A percentile compares a stretch with the other conserved stretches of the same genome.
These are phyloP conservation scores for Phytophthora meadii DNA, from an alignment of 352 stramenopile genomes.

Conservation along the genomic window DNA sequence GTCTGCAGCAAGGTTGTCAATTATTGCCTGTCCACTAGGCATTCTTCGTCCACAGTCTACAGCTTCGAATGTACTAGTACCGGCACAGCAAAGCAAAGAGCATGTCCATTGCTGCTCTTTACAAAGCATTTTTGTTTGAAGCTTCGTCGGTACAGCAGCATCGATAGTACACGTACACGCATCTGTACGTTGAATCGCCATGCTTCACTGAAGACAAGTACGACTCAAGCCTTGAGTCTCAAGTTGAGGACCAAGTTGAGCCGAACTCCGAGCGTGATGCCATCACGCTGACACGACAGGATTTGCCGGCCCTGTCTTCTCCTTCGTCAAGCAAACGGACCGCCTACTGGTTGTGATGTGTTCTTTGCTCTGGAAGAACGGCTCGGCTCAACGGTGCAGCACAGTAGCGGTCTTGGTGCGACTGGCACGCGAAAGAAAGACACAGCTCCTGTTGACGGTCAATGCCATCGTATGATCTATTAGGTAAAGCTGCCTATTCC, in stretches of 20 bases:
- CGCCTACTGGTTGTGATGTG: not conserved
- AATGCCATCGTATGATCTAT: not conserved
- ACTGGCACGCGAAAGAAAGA: not conserved
- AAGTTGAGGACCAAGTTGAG: too few relatives aligned
- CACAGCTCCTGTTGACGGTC: not conserved
- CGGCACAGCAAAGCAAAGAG: too few relatives aligned
- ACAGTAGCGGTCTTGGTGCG: not conserved
- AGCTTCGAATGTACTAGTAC: not conserved
- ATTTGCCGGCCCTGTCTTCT: constrained; percentile 18
- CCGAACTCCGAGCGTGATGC: not conserved
- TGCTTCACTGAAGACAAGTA: too few relatives aligned
- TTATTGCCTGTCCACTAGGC: too few relatives aligned
- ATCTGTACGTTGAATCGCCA: too few relatives aligned
- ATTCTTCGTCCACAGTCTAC: constrained; percentile 2
- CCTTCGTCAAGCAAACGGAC: not conserved
- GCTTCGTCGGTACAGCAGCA: too few relatives aligned
- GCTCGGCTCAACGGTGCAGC: constrained; percentile 1
- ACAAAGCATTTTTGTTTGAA: too few relatives aligned
- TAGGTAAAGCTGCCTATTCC: not conserved
- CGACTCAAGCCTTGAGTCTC: too few relatives aligned
- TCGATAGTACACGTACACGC: too few relatives aligned
- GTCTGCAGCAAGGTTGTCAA: too few relatives aligned
- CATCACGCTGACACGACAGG: constrained; percentile 17
- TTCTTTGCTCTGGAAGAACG: not conserved
- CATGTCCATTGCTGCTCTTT: too few relatives aligned